phyloP scores from a whole-genome alignment of 371 early-diverging fungal species.

The Basidiobolus meristosporus region DNA sequence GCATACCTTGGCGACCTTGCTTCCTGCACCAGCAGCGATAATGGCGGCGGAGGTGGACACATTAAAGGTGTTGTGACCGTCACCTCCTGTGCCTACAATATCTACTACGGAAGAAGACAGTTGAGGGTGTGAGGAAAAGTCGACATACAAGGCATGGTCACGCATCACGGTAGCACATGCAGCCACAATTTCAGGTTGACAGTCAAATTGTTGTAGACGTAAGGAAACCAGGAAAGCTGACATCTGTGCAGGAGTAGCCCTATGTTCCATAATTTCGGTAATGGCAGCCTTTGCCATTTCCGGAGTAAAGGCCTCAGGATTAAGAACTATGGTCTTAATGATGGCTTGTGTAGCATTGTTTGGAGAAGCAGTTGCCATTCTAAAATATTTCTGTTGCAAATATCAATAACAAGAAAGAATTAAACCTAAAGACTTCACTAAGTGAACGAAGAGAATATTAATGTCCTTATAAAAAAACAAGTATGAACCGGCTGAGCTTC shows the following conservation, averaged over 20 bases:
- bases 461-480: too few relatives aligned
- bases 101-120: conserved; percentile 43
- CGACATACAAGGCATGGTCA: conserved; percentile 27
- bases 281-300: conserved; percentile 41
- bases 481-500: too few relatives aligned
- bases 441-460: too few relatives aligned
- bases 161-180: conserved; percentile 49
- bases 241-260: conserved; percentile 62
- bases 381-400: too few relatives aligned
- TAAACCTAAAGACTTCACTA: too few relatives aligned
- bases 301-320: conserved; percentile 41
- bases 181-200: conserved; percentile 59
- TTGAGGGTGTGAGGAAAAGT: conserved; percentile 15
- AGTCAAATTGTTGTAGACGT: conserved; percentile 44
- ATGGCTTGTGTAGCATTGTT: too few relatives aligned
- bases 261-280: conserved; percentile 51
- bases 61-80: conserved; percentile 91
- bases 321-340: conserved; percentile 15
- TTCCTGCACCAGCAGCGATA: conserved; percentile 87
- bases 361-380: too few relatives aligned
- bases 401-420: too few relatives aligned
- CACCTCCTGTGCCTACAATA: conserved; percentile 97
- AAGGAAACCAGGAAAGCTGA: conserved; percentile 67
- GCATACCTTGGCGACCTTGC: conserved; percentile 74
- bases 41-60: conserved; percentile 84